phyloP scores from a whole-genome alignment of 495 filamentous ascomycete species.

The Aspergillus sclerotiicarbonarius region DNA sequence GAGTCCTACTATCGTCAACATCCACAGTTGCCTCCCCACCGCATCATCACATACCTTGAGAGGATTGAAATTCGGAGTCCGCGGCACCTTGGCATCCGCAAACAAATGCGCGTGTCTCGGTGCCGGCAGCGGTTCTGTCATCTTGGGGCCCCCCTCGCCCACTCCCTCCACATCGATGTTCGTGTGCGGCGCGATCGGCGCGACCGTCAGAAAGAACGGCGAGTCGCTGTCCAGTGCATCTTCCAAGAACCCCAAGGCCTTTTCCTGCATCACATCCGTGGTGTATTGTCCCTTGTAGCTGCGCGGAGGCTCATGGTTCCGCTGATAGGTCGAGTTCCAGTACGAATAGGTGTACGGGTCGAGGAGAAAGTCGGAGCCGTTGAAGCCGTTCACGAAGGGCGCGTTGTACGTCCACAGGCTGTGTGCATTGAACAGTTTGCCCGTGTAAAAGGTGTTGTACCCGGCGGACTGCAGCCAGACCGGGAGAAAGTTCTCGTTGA shows the following conservation, averaged over 20 bases:
- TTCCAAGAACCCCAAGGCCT: constrained; percentile 61
- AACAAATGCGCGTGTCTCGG: constrained; percentile 41
- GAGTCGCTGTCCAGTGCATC: constrained; percentile 50
- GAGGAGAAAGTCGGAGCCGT: constrained; percentile 61
- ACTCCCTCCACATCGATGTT: constrained; percentile 44
- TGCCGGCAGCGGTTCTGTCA: constrained; percentile 52
- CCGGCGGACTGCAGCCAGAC: constrained; percentile 67
- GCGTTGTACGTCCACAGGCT: constrained; percentile 56
- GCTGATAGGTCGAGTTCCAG: constrained; percentile 63
- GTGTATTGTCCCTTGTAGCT: constrained; percentile 58
- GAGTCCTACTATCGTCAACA: constrained; percentile 58
- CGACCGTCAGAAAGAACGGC: constrained; percentile 68
- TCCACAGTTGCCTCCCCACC: constrained; percentile 46
- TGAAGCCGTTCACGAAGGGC: constrained; percentile 58
- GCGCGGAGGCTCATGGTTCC: constrained; percentile 57
- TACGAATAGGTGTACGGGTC: constrained; percentile 74
- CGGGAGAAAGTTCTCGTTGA: constrained; percentile 66
- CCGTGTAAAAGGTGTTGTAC: constrained; percentile 73
- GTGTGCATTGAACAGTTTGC: constrained; percentile 70
- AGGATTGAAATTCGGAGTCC: constrained; percentile 43
- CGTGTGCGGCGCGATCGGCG: constrained; percentile 65
- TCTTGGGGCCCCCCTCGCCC: constrained; percentile 21
- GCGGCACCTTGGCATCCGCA: constrained; percentile 36
- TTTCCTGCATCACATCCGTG: constrained; percentile 60
- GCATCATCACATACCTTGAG: constrained; percentile 46